Base-by-base conservation (phyloP, 78 protist genomes). In the Bodo saltans region DNA sequence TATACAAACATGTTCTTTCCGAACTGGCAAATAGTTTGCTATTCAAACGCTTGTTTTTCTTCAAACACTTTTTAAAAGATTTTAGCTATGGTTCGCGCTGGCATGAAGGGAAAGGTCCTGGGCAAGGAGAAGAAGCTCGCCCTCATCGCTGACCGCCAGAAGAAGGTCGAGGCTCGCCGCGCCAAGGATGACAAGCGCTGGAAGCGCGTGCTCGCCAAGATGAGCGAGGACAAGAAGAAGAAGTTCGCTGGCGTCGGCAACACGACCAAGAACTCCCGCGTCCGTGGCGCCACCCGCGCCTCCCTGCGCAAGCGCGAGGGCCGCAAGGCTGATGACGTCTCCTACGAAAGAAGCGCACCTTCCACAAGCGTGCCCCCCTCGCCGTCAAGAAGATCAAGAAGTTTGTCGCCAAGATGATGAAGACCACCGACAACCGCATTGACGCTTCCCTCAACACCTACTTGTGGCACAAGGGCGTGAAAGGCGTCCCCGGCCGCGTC, bases 361-460 rank as follows among this genome's bases (percentile, higher is more conserved):
- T 96, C 96, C 92, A 92, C 88, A 84, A 83, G 76, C 88, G 96
- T 33, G 98, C 98, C 12, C 97, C 97, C 73, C 79, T 89, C 70
- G 97, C 98, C 26, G 70, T 93, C 79, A 85, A 85, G 75, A 90
- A 76, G 84, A 85, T 96, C 86, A 60, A 69, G 72, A 68, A 69
- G 27, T 92, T 94, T 70, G 97, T 97, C 67, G 68, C 73, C 68
- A 78, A 89, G 85, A 39, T 27, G 53, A 94, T 94, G 96, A 91
- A 93, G 60, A 96, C 98, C 68, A 39, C 42, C 34, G 98, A 95
- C 78, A 96, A 94, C 42, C 93, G 97, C 42, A 41, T 96, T 32
- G 95, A 92, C 79, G 67, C 88, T 42, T 74, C 82, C 86, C 88
- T 95, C 69, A 96, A 96, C 95, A 87, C 83, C 84, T 74, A 0